Base-by-base conservation (phyloP, 2,329 filamentous ascomycete species). In the Scedosporium aurantiacum region DNA sequence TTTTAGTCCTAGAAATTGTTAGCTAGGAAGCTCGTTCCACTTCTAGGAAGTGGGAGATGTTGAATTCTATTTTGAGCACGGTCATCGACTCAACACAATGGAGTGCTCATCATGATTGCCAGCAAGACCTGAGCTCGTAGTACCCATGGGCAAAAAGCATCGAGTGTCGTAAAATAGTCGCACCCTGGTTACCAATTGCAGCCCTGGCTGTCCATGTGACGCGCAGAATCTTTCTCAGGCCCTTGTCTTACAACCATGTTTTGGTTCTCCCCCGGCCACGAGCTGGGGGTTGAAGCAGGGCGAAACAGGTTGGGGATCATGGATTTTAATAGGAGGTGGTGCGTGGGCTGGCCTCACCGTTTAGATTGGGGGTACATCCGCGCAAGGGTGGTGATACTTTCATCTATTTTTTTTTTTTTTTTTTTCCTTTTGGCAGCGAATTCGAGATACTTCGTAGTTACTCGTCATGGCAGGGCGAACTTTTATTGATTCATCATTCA, bases 271-370 rank as follows among this genome's bases (percentile, higher is more conserved):
- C 18, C 50, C 12, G 18, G 23, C 50, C 50, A 54, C 2, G 23
- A 54, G 50, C 50, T 54, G 50, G 50, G 50, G 50, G 43, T 54
- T 54, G 50, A 54, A 25, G 50, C 50, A 54, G 50, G 50, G 27
- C 23, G 23, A 54, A 23, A 54, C 50, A 5, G 50, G 50, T 54
- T 25, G 50, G 6, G 50, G 18, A 54, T 25, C 32, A 37, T 3
- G 14, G 32, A 37, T 37, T 37, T 37, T 14, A 37, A 37, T 37
- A 37, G 32, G 32, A 54, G 50, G 18, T 47, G 43, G 43, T n/a
- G 18, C n/a, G 43, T 47, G 43, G n/a, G 18, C n/a, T 6, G 43
- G 43, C 43, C 43, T n/a, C 43, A n/a, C n/a, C n/a, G 5, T 47
- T 47, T n/a, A 21, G 43, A 21, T 54, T 54, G n/a, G 50, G 50